These are phyloP conservation scores for Asterochloris sp. DNA, from an alignment of 139 green algal genomes.

Conservation along the genomic window DNA sequence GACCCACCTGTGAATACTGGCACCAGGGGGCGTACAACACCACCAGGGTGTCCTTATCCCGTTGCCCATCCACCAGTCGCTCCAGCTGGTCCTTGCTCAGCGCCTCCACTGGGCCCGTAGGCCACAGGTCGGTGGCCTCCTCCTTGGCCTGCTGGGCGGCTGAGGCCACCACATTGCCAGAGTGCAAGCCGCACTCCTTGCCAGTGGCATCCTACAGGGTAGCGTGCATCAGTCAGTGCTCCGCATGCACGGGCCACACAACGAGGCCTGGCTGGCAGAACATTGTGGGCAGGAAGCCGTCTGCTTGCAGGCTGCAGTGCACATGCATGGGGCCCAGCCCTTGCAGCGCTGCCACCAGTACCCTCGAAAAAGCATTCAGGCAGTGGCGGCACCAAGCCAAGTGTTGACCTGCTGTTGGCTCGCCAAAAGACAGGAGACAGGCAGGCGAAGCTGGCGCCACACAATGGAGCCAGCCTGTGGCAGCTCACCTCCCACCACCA, in stretches of 20 bases:
- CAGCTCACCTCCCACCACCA: constrained; percentile 96
- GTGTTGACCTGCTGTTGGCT: too few relatives aligned
- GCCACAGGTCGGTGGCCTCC: constrained; percentile 64
- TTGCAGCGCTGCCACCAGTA: too few relatives aligned
- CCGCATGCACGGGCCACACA: too few relatives aligned
- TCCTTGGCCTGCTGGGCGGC: constrained; percentile 33
- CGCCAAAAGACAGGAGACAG: neutral
- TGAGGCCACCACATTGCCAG: constrained; percentile 70
- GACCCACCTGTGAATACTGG: constrained; percentile 79
- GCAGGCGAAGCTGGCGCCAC: neutral
- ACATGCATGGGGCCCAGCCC: too few relatives aligned
- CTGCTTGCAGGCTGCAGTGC: too few relatives aligned
- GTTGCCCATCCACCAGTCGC: constrained; percentile 46
- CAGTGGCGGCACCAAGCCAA: too few relatives aligned
- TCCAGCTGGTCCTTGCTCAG: constrained; percentile 59
- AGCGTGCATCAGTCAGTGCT: too few relatives aligned
- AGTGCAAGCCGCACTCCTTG: constrained; percentile 98
- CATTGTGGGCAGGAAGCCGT: too few relatives aligned
- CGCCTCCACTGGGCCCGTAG: constrained; percentile 35
- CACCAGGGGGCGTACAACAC: constrained; percentile 98
- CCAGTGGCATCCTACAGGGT: constrained; percentile 48
- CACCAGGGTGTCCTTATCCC: constrained; percentile 74
- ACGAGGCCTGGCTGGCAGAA: too few relatives aligned
- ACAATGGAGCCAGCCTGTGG: neutral
- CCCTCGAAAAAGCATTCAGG: too few relatives aligned